Percentiles rank a stretch among this genome's conserved stretches.
phyloP scores from a whole-genome alignment of 805 yeast species.

The Barnettozyma populi region DNA sequence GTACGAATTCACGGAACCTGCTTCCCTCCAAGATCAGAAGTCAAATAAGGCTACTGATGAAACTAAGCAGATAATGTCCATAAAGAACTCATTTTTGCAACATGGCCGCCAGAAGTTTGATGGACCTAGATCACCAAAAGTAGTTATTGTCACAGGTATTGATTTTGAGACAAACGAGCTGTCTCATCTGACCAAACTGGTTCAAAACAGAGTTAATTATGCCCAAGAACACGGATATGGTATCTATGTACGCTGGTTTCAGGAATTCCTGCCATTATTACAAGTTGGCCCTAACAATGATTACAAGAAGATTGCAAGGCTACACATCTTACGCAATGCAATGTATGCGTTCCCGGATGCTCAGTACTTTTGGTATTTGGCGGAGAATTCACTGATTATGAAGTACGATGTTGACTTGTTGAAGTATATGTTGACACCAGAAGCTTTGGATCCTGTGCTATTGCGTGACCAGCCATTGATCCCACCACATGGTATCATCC shows the following conservation, averaged over 20 bases:
- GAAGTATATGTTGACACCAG: conserved; percentile 53
- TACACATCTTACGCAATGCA: conserved; percentile 74
- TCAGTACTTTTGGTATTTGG: conserved; percentile 87
- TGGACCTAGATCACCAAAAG: conserved; percentile 45
- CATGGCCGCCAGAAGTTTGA: conserved; percentile 55
- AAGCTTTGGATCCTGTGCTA: conserved; percentile 57
- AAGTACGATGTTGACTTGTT: conserved; percentile 56
- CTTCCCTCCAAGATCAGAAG: conserved; percentile 27
- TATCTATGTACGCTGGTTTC: conserved; percentile 75
- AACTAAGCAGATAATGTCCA: conserved; percentile 33
- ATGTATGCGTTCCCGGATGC: conserved; percentile 88
- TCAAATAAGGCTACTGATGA: conserved; percentile 33
- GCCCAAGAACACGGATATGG: conserved; percentile 81
- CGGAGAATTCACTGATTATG: conserved; percentile 73
- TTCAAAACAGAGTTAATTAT: conserved; percentile 85
- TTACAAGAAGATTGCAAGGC: conserved; percentile 56
- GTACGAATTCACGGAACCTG: conserved; percentile 30
- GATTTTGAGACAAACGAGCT: conserved; percentile 65
- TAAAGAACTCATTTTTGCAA: conserved; percentile 54
- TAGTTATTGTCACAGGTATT: conserved; percentile 71
- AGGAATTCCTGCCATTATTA: conserved; percentile 69
- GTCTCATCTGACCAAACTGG: conserved; percentile 57
- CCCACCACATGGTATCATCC: conserved; percentile 61
- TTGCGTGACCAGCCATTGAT: conserved; percentile 67
- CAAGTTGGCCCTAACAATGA: conserved; percentile 32